Evolutionary conservation across 2,329 filamentous ascomycete genomes (phyloP), one percentile per base, ranked within the genome.

Genomic region (Dactylellina parvicollis): DNA sequence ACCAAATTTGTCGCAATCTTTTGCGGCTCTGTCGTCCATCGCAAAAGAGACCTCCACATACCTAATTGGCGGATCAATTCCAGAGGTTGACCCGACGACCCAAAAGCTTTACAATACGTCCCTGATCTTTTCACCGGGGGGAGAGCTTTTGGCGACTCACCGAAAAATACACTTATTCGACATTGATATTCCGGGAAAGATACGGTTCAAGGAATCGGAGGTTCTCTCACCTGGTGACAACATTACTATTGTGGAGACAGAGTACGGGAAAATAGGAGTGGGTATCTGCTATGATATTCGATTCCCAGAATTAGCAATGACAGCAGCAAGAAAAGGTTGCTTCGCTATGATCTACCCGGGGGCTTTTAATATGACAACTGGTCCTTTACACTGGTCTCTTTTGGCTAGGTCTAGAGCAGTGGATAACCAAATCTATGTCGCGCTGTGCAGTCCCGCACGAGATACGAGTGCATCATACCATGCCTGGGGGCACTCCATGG

Each of bases 211-310:
- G 75, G 95, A 99, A 82, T 92, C 89, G 59, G 93, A 97, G 75
- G 92, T 97, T 38, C 85, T 99, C 32, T 90, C 87, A 20, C 89
- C 94, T 0, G 95, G 95, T 0, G 90, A 94, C 82, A 89, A 91
- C 79, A 82, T 97, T 72, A 96, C 94, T 0, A 82, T 98, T 2
- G 85, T 98, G 24, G 90, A 96, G 76, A 92, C 93, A 2, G 92
- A 90, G 76, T 96, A 96, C 81, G 95, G 95, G 71, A 90, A 87
- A 80, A 87, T 99, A 75, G 92, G 87, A 3, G 83, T 99, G 2
- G 93, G 91, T 30, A 98, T 99, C 80, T 99, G 95, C 86, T 99
- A 99, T 83, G 95, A 99, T 82, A 88, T 99, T 62, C 92, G 95
- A 40, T 99, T 99, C 83, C 94, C 95, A 0, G 95, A 98, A 82